Base-by-base conservation (phyloP, 345 rosid genomes). In the Moricandia arvensis region DNA sequence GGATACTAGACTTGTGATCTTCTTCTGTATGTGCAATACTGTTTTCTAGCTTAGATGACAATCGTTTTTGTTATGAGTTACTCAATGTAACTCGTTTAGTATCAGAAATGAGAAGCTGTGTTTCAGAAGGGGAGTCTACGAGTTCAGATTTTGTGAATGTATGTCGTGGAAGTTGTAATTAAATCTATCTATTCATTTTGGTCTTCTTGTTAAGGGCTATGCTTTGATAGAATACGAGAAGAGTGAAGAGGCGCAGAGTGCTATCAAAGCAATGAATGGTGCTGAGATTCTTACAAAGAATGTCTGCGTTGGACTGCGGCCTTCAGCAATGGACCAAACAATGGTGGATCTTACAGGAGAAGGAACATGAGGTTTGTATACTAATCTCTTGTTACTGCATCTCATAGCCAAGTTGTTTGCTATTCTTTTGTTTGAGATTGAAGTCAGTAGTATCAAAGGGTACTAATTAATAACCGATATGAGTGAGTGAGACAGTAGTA, bases 241-340 rank as follows among this genome's bases (percentile, higher is more conserved):
- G 75, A 82, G 69, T 51, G 96, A 90, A 81, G 91, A 88, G 72
- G 96, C 96, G 47, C 85, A 86, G 71, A 84, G 68, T 51, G 93
- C 96, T n/a, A 87, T 90, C 47, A 60, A 87, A 27, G 61, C 84
- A 67, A 81, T 85, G 88, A 84, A 86, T 82, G 94, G 90, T 49
- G 76, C 85, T 26, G 87, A 89, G 70, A 80, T 91, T 71, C 87
- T 91, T 16, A 80, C 85, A 0, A 86, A 82, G 80, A 81, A 76
- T 41, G 78, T 90, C 71, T 79, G 45, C 61, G 96, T 87, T 45
- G 91, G 91, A 90, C 41, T 90, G 93, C n/a, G 93, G 97, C 94
- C 58, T 87, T 91, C 81, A 81, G 92, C 83, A 87, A 80, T 68
- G 97, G 94, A 11, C 93, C 93, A 45, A 45, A 45, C 27, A 82